Evolutionary conservation across 2,329 filamentous ascomycete genomes (phyloP).

Genomic region (Cylindrodendrum hubeiense): DNA sequence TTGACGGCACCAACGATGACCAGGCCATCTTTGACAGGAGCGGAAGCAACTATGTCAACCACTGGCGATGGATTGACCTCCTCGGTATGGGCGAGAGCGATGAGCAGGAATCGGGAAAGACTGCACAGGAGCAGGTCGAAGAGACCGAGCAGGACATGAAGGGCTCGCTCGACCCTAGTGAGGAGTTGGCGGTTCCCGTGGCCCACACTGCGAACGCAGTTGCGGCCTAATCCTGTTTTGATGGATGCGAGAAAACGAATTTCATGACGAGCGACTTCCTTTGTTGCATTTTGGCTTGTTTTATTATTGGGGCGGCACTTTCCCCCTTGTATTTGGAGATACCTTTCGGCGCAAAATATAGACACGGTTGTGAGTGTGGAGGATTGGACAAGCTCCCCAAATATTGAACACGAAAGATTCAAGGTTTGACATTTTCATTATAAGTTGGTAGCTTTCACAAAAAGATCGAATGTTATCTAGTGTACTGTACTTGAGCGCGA

Average conservation of each 20-base stretch:
- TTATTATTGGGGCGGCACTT: constrained; percentile 32
- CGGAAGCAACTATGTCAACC: constrained; percentile 53
- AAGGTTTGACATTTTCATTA: neutral
- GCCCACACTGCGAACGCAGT: constrained; percentile 29
- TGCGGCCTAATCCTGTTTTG: constrained; percentile 30
- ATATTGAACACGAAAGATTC: neutral
- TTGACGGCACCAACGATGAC: constrained; percentile 61
- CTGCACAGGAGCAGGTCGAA: constrained; percentile 48
- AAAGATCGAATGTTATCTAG: neutral
- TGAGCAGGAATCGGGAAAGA: constrained; percentile 46
- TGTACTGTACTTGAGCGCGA: neutral
- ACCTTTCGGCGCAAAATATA: constrained; percentile 6
- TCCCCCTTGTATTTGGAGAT: neutral
- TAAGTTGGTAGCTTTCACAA: neutral
- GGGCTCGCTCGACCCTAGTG: constrained; percentile 51
- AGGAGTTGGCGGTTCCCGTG: constrained; percentile 33
- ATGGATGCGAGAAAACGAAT: constrained; percentile 14
- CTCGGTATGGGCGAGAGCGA: constrained; percentile 59
- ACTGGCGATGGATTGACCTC: constrained; percentile 67
- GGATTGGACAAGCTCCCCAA: neutral
- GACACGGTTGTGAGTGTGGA: neutral
- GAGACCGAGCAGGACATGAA: constrained; percentile 52
- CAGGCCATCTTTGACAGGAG: constrained; percentile 63
- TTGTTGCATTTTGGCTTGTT: constrained; percentile 1
- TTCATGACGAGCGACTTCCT: constrained; percentile 35